Percentiles rank a stretch among this genome's conserved stretches.
Evolutionary conservation across 306 rosid species (phyloP).

Genomic region (Prunus padus): DNA sequence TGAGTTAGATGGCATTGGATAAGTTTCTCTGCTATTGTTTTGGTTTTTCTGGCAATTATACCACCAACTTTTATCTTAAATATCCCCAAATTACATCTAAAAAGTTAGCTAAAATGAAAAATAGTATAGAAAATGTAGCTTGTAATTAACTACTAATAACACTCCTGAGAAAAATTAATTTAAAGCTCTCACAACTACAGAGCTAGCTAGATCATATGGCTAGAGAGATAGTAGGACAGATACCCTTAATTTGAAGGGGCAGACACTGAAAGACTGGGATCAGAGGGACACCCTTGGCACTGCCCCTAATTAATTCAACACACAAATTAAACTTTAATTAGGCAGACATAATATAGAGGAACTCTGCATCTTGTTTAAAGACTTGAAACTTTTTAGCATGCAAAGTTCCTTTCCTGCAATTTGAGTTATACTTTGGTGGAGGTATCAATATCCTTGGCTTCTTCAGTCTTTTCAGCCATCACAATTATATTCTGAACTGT

Average conservation of each 20-base stretch:
- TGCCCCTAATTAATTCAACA: not conserved
- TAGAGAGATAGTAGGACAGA: not conserved
- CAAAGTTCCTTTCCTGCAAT: not conserved
- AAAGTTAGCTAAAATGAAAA: not conserved
- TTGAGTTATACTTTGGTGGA: slow-evolving; percentile 6
- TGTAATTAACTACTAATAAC: not conserved
- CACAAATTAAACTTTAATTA: not conserved
- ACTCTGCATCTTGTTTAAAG: not conserved
- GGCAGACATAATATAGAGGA: not conserved
- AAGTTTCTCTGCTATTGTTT: not conserved
- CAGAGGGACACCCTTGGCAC: not conserved
- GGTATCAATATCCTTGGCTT: slow-evolving; percentile 16
- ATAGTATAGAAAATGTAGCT: not conserved
- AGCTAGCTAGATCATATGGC: not conserved
- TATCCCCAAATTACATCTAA: not conserved
- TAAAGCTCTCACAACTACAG: not conserved
- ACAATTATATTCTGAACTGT: slow-evolving; percentile 13
- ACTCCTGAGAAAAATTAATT: not conserved
- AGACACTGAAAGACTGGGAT: no score
- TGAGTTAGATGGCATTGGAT: not conserved
- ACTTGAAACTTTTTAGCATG: not conserved
- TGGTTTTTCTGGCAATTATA: not conserved
- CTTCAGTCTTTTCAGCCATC: slow-evolving; percentile 32
- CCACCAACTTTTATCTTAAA: not conserved
- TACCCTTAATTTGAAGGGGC: not conserved